A percentile compares a stretch with the other conserved stretches of the same genome.
Conservation (phyloP, 2,329 filamentous ascomycete genomes). For the Colletotrichum paranaense region DNA sequence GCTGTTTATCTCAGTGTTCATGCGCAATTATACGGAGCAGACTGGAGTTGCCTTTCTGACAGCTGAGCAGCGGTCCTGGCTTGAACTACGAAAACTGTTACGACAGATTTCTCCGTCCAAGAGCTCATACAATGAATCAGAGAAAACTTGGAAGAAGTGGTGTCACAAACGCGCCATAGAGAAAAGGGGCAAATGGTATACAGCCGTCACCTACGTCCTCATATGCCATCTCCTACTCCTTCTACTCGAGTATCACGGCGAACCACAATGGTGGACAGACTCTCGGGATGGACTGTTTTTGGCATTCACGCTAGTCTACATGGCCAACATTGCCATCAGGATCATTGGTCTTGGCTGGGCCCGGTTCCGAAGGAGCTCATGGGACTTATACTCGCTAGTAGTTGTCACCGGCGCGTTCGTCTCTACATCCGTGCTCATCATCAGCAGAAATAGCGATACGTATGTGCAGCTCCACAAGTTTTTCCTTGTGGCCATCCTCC, state of each 20-base stretch:
- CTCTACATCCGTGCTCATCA: conserved; percentile 81
- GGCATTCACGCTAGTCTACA: conserved; percentile 82
- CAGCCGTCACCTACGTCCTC: conserved; percentile 81
- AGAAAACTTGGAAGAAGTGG: conserved; percentile 87
- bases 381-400: conserved; percentile 91
- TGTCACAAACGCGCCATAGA: conserved; percentile 94
- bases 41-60: conserved; percentile 97
- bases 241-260: conserved; percentile 85
- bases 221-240: conserved; percentile 86
- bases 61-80: conserved; percentile 95
- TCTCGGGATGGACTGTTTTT: conserved; percentile 83
- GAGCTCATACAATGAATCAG: conserved; percentile 82
- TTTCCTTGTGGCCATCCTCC: conserved; percentile 88
- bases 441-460: conserved; percentile 66
- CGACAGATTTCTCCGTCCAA: conserved; percentile 96
- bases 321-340: conserved; percentile 84
- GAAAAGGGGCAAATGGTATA: conserved; percentile 93
- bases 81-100: conserved; percentile 91
- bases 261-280: conserved; percentile 76
- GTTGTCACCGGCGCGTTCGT: conserved; percentile 82
- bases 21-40: conserved; percentile 99
- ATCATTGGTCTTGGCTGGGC: conserved; percentile 92
- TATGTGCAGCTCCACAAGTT: conserved; percentile 91
- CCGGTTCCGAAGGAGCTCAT: conserved; percentile 90
- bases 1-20: conserved; percentile 98